These are phyloP conservation scores for Acacia crassicarpa DNA, from an alignment of 306 rosid genomes.

Conservation along the genomic window DNA sequence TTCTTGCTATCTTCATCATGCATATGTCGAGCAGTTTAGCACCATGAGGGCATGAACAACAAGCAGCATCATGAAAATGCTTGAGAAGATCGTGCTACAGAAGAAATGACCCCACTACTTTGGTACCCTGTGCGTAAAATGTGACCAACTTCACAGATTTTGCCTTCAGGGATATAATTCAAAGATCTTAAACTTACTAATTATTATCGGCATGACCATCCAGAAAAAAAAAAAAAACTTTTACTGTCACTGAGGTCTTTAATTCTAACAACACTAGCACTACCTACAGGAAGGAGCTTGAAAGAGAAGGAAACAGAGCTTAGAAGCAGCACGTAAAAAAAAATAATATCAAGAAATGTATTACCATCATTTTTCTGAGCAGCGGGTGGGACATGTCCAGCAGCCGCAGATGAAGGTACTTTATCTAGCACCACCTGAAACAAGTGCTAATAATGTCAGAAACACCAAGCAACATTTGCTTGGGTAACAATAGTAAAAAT, in stretches of 20 bases:
- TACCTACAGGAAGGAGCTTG: neutral
- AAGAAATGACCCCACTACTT: neutral
- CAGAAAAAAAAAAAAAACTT: neutral
- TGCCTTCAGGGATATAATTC: neutral
- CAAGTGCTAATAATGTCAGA: conserved; percentile 19
- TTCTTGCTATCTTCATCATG: conserved; percentile 8
- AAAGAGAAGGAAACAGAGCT: conserved; percentile 14
- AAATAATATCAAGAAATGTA: conserved; percentile 16
- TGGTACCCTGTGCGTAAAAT: too few relatives aligned
- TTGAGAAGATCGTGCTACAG: neutral
- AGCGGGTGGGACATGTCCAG: conserved; percentile 38
- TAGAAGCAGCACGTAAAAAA: neutral
- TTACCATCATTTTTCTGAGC: conserved; percentile 40
- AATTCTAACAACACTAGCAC: neutral
- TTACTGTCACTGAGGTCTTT: neutral
- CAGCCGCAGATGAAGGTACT: conserved; percentile 41
- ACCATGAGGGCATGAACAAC: neutral
- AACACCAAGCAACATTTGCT: neutral
- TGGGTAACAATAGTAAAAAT: conserved; percentile 1
- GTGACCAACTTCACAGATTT: too few relatives aligned
- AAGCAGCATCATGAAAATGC: conserved; percentile 26
- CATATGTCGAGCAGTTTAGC: neutral
- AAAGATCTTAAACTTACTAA: too few relatives aligned
- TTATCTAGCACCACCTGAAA: conserved; percentile 70
- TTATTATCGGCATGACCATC: too few relatives aligned